Percentiles rank a stretch among this genome's conserved stretches.
Conservation (phyloP, 345 rosid genomes). For the Xanthoceras sorbifolium region DNA sequence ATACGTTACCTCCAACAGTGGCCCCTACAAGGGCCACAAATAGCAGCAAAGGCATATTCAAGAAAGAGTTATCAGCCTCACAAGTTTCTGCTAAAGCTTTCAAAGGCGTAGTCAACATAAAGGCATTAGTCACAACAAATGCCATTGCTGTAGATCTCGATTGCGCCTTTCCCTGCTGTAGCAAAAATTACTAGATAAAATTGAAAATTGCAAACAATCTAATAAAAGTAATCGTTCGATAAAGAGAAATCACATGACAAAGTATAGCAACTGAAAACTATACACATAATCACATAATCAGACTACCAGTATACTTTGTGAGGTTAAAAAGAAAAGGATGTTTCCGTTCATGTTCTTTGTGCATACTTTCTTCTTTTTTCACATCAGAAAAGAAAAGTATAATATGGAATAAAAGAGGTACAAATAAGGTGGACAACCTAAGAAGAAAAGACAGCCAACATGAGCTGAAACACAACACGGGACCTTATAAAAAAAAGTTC, state of each 20-base stretch:
- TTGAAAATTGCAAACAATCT: neutral
- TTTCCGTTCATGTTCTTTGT: too few species aligned
- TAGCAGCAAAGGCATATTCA: conserved; percentile 78
- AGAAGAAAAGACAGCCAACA: neutral
- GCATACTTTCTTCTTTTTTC: too few species aligned
- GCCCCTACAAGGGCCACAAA: conserved; percentile 88
- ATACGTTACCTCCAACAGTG: conserved; percentile 79
- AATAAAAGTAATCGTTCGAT: neutral
- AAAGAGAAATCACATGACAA: neutral
- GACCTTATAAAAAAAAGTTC: neutral
- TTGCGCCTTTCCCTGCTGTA: conserved; percentile 48
- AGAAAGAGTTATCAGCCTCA: conserved; percentile 60
- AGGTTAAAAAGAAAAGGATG: neutral
- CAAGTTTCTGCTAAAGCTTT: conserved; percentile 84
- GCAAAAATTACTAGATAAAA: conserved; percentile 21
- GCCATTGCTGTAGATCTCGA: conserved; percentile 42
- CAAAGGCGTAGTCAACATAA: conserved; percentile 56
- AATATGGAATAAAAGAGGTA: too few species aligned
- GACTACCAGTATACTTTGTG: neutral
- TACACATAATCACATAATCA: neutral
- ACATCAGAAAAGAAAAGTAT: too few species aligned
- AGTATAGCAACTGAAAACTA: neutral
- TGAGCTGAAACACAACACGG: neutral
- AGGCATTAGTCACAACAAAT: conserved; percentile 47
- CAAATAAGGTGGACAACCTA: neutral